A percentile compares a stretch with the other conserved stretches of the same genome.
Conservation (phyloP, 495 filamentous ascomycete genomes). For the Tuber aestivum region DNA sequence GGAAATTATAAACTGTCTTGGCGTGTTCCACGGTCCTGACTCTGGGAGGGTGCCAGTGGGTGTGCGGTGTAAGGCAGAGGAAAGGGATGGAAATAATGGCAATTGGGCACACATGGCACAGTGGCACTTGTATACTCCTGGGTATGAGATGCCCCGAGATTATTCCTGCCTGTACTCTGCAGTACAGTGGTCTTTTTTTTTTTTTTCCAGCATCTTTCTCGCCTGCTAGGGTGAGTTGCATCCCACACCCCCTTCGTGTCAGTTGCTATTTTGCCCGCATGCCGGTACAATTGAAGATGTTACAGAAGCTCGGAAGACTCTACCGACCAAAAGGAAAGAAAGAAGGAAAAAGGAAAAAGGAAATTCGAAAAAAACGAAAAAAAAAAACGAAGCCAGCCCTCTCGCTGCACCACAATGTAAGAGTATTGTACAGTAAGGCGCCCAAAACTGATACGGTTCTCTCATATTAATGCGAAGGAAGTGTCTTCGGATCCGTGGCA, state of each 20-base stretch:
- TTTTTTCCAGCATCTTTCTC: background rate
- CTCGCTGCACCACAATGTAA: slow-evolving; percentile 12
- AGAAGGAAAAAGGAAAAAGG: slow-evolving; percentile 6
- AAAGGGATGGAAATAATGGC: background rate
- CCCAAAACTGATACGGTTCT: background rate
- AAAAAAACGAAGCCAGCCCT: slow-evolving; percentile 15
- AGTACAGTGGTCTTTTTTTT: background rate
- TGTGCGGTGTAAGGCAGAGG: background rate
- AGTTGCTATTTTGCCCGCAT: slow-evolving; percentile 5
- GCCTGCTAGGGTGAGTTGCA: background rate
- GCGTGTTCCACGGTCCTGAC: background rate
- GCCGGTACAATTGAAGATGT: slow-evolving; percentile 3
- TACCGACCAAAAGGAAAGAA: slow-evolving; percentile 5
- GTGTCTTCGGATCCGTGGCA: background rate
- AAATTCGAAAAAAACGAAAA: no score
- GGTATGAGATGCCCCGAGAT: background rate
- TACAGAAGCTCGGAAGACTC: slow-evolving; percentile 15
- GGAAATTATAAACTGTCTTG: background rate
- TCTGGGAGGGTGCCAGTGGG: background rate
- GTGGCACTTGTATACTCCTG: background rate
- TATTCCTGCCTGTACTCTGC: background rate
- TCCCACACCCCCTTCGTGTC: background rate
- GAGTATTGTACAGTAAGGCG: background rate
- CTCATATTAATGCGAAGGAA: background rate
- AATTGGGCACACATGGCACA: slow-evolving; percentile 5